Evolutionary conservation across 2,329 filamentous ascomycete species (phyloP), one percentile per base, ranked within the genome.

Genomic region (Sporothrix luriei): DNA sequence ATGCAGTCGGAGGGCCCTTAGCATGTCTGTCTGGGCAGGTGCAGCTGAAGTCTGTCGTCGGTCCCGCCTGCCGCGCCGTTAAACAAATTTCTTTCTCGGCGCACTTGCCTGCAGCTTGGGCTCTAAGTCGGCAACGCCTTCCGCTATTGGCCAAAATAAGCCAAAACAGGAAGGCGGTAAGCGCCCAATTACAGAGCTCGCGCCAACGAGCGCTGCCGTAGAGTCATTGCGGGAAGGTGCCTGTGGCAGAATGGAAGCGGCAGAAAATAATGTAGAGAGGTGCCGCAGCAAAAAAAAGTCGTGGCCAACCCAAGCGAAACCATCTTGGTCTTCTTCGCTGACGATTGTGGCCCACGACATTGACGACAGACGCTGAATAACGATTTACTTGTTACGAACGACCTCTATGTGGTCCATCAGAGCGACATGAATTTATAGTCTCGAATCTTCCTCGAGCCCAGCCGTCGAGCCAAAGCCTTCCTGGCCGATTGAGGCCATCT

Each of bases 91-190:
- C 46, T 62, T 61, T 26, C 21, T 21, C 52, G 52, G 54, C 29
- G 21, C 24, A 19, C 54, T 40, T 38, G 48, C 48, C 40, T 24
- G 3, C 4, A 33, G 9, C 33, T 7, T 33, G 33, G 51, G 9
- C 51, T 67, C 33, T 67, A 57, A 55, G 65, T 67, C 51, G 51
- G 65, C 33, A 55, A 46, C 55, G 33, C 65, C 24, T 51, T 38
- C 33, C 19, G n/a, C 52, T 19, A 24, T 19, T 66, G 16, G 16
- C 24, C 62, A 16, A 51, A 65, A 57, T 0, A 43, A 14, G 33
- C 33, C 33, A 7, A 33, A 33, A 5, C 4, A 5, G 65, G 71
- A 66, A 72, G 59, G 71, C 71, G 71, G 71, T 72, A 16, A 65
- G 10, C 1, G 9, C 7, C 14, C 43, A 51, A 29, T 54, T 10